These are phyloP conservation scores for Blastobotrys arbuscula DNA, from an alignment of 1,139 yeast genomes.

Conservation along the genomic window DNA sequence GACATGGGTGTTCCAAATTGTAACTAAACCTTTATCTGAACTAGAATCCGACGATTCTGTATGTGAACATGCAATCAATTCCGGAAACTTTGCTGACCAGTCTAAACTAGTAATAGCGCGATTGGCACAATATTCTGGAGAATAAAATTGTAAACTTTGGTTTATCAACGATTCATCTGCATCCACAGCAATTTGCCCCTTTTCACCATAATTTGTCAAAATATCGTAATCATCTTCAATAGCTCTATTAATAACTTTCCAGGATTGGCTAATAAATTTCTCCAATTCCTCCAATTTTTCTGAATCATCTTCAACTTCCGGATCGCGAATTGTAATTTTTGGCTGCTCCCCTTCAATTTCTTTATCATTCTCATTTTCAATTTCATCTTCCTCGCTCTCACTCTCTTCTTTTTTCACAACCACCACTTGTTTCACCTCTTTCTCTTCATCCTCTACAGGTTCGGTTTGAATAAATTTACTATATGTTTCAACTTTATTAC, in stretches of 20 bases:
- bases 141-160: constrained; percentile 25
- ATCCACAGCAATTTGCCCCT: constrained; percentile 12
- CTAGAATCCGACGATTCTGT: constrained; percentile 26
- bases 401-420: neutral
- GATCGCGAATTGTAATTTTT: neutral
- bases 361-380: neutral
- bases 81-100: constrained; percentile 40
- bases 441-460: neutral
- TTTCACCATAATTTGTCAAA: constrained; percentile 31
- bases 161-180: constrained; percentile 15
- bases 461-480: constrained; percentile 28
- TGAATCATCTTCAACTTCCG: neutral
- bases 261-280: constrained; percentile 36
- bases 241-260: constrained; percentile 40
- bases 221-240: constrained; percentile 37
- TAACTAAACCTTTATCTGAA: constrained; percentile 33
- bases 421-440: neutral
- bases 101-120: constrained; percentile 40
- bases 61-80: constrained; percentile 40
- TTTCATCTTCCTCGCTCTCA: neutral
- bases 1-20: constrained; percentile 41
- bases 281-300: constrained; percentile 15
- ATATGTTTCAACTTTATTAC: constrained; percentile 23
- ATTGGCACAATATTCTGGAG: constrained; percentile 22
- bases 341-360: neutral